phyloP scores from a whole-genome alignment of 345 rosid species.

The Cardamine resedifolia region DNA sequence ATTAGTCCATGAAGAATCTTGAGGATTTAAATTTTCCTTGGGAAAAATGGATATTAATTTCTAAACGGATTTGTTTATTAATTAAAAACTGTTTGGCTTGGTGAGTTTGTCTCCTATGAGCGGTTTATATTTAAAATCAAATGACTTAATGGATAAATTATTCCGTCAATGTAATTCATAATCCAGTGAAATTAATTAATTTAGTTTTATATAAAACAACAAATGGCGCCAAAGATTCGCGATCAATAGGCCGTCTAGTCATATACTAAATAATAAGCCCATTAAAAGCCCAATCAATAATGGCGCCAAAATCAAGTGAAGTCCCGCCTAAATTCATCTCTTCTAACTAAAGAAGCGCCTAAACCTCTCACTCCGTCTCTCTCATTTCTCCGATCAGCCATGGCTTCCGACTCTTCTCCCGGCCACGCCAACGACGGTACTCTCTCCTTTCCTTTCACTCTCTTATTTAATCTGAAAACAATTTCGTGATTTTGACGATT shows the following conservation, averaged over 20 bases:
- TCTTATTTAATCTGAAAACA: not conserved
- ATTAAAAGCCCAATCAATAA: slow-evolving; percentile 25
- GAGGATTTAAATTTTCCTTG: not conserved
- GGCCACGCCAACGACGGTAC: slow-evolving; percentile 46
- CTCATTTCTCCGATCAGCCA: slow-evolving; percentile 36
- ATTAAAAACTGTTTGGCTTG: too few relatives aligned
- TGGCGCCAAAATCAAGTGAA: slow-evolving; percentile 56
- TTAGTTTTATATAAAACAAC: too few relatives aligned
- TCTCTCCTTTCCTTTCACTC: not conserved
- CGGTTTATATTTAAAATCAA: not conserved
- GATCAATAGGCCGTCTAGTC: not conserved
- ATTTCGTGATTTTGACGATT: not conserved
- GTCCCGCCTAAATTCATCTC: slow-evolving; percentile 30
- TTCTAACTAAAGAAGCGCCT: slow-evolving; percentile 14
- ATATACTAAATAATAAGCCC: not conserved
- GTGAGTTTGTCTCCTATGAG: not conserved
- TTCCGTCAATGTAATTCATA: not conserved
- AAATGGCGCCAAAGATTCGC: not conserved
- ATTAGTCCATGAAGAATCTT: not conserved
- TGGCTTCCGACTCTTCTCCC: slow-evolving; percentile 77
- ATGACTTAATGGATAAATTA: too few relatives aligned
- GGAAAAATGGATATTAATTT: too few relatives aligned
- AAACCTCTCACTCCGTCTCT: slow-evolving; percentile 20
- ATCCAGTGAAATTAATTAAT: not conserved
- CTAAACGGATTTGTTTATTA: too few relatives aligned